Evolutionary conservation across 164 flowering plant genomes (phyloP).

Genomic region (Piper longum): DNA sequence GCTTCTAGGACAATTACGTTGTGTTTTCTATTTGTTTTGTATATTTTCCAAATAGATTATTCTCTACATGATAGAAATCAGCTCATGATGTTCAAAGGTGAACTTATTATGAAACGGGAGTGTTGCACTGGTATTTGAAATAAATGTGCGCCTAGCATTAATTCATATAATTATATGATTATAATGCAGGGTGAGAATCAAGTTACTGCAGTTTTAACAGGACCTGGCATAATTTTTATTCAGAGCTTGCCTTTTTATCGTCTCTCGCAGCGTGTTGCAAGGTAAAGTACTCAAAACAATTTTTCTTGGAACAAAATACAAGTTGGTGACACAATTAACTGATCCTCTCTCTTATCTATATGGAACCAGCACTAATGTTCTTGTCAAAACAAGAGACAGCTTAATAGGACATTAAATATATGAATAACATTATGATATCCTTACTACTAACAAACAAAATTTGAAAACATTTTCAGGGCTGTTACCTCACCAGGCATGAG

Average conservation of each 20-base stretch:
- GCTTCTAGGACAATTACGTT: too few relatives aligned
- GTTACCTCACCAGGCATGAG: constrained; percentile 90
- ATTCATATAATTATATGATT: not conserved
- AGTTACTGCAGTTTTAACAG: constrained; percentile 60
- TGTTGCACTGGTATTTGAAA: not conserved
- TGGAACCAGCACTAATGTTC: too few relatives aligned
- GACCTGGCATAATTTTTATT: constrained; percentile 83
- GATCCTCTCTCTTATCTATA: too few relatives aligned
- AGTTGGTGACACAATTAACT: too few relatives aligned
- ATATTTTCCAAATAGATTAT: too few relatives aligned
- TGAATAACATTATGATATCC: too few relatives aligned
- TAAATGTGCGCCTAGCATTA: not conserved
- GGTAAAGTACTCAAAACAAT: constrained; percentile 19
- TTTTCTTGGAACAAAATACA: too few relatives aligned
- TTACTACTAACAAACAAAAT: not conserved
- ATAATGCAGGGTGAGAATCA: constrained; percentile 47
- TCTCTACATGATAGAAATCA: too few relatives aligned
- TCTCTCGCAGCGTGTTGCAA: constrained; percentile 71
- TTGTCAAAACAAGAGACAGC: too few relatives aligned
- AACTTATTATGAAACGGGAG: not conserved
- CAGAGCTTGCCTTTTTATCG: constrained; percentile 83
- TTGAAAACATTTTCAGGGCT: constrained; percentile 50
- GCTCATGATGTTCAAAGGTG: too few relatives aligned
- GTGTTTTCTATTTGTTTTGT: too few relatives aligned
- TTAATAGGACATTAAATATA: too few relatives aligned